phyloP scores from a whole-genome alignment of 768 basidiomycete genomes.

The Gymnopilus dilepis region DNA sequence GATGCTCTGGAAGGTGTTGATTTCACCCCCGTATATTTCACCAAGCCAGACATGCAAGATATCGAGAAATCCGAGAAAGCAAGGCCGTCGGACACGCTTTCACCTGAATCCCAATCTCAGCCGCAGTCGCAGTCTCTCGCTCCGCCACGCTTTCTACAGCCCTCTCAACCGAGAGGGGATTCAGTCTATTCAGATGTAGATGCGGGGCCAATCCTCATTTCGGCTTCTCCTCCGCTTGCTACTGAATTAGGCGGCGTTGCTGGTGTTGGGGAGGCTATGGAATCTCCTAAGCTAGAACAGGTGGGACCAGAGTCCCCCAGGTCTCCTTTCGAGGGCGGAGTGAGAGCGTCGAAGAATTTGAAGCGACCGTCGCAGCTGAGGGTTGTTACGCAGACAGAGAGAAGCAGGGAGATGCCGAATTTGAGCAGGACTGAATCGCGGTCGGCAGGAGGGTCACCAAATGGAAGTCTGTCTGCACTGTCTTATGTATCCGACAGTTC shows the following conservation, averaged over 20 bases:
- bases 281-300: neutral
- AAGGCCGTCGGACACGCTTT: neutral
- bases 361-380: neutral
- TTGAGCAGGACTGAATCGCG: no score
- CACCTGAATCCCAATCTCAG: neutral
- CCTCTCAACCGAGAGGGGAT: neutral
- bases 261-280: neutral
- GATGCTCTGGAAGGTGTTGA: constrained; percentile 45
- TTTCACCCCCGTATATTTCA: constrained; percentile 49
- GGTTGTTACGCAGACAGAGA: neutral
- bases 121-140: neutral
- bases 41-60: constrained; percentile 22
- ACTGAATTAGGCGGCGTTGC: constrained; percentile 21
- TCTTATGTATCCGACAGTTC: neutral
- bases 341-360: neutral
- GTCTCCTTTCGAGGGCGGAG: no score
- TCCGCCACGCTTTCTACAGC: neutral
- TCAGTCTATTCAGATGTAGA: constrained; percentile 33
- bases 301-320: neutral
- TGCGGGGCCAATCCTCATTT: constrained; percentile 29
- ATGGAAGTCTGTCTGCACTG: neutral
- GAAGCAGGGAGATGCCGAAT: neutral
- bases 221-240: constrained; percentile 30
- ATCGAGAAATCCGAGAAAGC: constrained; percentile 23
- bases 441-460: neutral